Conservation (phyloP, 345 rosid species). For the Brassica rapa region DNA sequence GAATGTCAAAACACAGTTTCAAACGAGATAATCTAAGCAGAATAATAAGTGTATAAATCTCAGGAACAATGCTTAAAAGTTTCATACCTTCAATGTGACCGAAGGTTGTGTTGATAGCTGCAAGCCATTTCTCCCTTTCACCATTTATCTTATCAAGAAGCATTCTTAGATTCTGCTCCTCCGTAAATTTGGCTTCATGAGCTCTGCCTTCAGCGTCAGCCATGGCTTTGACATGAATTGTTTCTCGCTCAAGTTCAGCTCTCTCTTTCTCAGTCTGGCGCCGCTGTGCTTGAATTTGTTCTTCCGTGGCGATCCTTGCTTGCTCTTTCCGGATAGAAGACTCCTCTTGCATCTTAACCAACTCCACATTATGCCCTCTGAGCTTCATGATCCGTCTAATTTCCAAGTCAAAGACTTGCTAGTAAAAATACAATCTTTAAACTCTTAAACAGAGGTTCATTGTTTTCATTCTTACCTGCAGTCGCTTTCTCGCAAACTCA, state of each 20-base stretch:
- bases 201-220: conserved; percentile 98
- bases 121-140: conserved; percentile 97
- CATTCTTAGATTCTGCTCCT: conserved; percentile 88
- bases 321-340: conserved; percentile 80
- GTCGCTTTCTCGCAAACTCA: conserved; percentile 84
- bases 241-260: conserved; percentile 92
- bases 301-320: conserved; percentile 77
- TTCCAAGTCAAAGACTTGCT: conserved; percentile 23
- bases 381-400: conserved; percentile 87
- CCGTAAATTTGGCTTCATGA: conserved; percentile 84
- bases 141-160: conserved; percentile 79
- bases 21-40: too few species aligned
- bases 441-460: not conserved
- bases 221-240: conserved; percentile 92
- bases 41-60: not conserved
- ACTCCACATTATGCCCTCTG: conserved; percentile 85
- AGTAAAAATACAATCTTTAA: not conserved
- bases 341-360: conserved; percentile 93
- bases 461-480: conserved; percentile 54
- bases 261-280: conserved; percentile 99
- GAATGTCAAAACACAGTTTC: too few species aligned
- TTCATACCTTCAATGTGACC: conserved; percentile 85
- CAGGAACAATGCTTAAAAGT: conserved; percentile 2
- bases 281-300: conserved; percentile 93
- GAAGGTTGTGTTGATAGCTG: conserved; percentile 87